Conservation (phyloP, 1,139 yeast genomes). For the Yamadazyma diospyri region DNA sequence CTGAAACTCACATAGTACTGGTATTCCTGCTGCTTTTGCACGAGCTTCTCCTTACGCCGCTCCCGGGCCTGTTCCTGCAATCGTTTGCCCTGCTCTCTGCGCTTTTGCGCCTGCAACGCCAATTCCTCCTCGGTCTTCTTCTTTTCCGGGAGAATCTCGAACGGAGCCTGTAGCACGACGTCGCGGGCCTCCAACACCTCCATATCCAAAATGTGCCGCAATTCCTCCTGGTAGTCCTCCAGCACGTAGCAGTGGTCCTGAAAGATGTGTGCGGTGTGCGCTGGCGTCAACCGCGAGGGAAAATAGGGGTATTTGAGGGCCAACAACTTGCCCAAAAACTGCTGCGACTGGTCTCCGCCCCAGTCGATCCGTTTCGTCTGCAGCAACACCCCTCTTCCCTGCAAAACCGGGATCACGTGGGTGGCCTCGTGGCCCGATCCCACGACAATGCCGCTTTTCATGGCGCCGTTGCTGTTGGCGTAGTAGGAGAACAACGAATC, state of each 20-base stretch:
- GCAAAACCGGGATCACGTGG: slow-evolving; percentile 73
- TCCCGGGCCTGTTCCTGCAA: slow-evolving; percentile 92
- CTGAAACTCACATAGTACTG: slow-evolving; percentile 63
- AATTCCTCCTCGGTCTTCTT: slow-evolving; percentile 79
- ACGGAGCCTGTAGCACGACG: slow-evolving; percentile 78
- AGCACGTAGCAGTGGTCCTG: slow-evolving; percentile 80
- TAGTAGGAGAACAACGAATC: slow-evolving; percentile 78
- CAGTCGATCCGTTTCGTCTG: slow-evolving; percentile 83
- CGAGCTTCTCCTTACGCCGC: slow-evolving; percentile 72
- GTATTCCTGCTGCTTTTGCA: slow-evolving; percentile 77
- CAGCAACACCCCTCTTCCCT: slow-evolving; percentile 60
- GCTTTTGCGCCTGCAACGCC: slow-evolving; percentile 69
- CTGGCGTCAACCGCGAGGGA: slow-evolving; percentile 64
- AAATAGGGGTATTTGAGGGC: slow-evolving; percentile 88
- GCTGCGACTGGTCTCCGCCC: slow-evolving; percentile 81
- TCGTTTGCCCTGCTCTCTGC: slow-evolving; percentile 82
- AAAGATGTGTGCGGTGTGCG: slow-evolving; percentile 66
- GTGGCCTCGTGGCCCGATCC: slow-evolving; percentile 84
- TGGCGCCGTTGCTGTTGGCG: slow-evolving; percentile 36
- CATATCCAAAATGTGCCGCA: slow-evolving; percentile 54
- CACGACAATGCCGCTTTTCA: slow-evolving; percentile 60
- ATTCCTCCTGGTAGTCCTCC: slow-evolving; percentile 61
- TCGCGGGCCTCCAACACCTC: slow-evolving; percentile 65
- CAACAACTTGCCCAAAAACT: slow-evolving; percentile 59
- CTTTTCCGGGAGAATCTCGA: slow-evolving; percentile 48